These are phyloP conservation scores for Echria macrotheca DNA, from an alignment of 495 filamentous ascomycete species.

Conservation along the genomic window DNA sequence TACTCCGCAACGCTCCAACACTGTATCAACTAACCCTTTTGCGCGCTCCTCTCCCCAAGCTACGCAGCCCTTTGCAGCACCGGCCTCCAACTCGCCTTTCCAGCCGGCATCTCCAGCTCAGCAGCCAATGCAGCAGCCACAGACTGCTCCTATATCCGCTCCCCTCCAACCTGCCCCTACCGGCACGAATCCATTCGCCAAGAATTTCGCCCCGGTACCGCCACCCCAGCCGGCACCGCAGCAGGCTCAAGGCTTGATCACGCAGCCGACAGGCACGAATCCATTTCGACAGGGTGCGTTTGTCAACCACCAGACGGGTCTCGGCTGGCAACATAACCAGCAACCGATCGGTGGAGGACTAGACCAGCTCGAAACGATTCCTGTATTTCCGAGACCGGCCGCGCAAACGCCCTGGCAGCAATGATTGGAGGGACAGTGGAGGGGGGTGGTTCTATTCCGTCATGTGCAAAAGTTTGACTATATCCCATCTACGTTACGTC, in stretches of 20 bases:
- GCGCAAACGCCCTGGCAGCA: conserved; percentile 51
- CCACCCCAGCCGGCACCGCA: conserved; percentile 28
- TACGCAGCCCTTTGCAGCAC: conserved; percentile 42
- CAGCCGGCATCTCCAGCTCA: conserved; percentile 41
- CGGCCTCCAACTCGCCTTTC: conserved; percentile 43
- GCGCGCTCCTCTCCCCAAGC: conserved; percentile 51
- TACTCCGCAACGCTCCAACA: conserved; percentile 24
- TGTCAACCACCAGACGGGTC: conserved; percentile 78
- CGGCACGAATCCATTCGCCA: conserved; percentile 70
- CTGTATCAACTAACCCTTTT: conserved; percentile 78
- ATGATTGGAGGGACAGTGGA: conserved; percentile 12
- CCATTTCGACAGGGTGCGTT: conserved; percentile 88
- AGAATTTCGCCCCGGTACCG: conserved; percentile 36
- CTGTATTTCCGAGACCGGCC: conserved; percentile 78
- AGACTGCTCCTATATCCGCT: conserved; percentile 20
- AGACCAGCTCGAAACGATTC: conserved; percentile 72
- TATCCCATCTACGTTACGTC: neutral
- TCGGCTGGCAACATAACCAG: conserved; percentile 75
- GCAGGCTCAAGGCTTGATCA: conserved; percentile 34
- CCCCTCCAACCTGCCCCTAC: conserved; percentile 57
- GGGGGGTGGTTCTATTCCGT: neutral
- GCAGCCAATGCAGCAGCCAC: conserved; percentile 26
- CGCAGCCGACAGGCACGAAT: conserved; percentile 82
- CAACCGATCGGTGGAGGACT: conserved; percentile 83
- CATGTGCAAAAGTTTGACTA: neutral